These are phyloP conservation scores for Lichtheimia ramosa DNA, from an alignment of 371 early-diverging fungal species.

Conservation along the genomic window DNA sequence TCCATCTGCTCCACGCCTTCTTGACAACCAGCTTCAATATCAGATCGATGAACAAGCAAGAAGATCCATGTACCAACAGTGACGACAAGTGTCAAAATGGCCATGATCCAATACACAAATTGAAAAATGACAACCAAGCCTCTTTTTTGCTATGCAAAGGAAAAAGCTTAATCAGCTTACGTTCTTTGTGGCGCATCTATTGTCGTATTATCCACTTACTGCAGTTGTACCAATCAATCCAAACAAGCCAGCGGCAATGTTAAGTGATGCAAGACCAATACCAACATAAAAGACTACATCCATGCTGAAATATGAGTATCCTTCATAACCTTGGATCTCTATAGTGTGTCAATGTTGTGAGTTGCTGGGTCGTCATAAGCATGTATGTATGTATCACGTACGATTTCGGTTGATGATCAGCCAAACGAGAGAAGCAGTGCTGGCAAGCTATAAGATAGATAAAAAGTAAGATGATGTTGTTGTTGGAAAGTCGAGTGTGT, in stretches of 20 bases:
- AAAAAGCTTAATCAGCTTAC: constrained; percentile 4
- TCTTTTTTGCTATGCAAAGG: constrained; percentile 36
- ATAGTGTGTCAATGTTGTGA: neutral
- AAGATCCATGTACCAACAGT: constrained; percentile 20
- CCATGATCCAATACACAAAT: constrained; percentile 28
- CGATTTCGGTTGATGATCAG: constrained; percentile 1
- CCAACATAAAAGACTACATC: neutral
- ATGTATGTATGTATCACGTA: neutral
- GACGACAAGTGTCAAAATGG: constrained; percentile 18
- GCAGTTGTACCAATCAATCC: constrained; percentile 18
- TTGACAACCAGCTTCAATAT: constrained; percentile 11
- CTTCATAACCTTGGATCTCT: neutral
- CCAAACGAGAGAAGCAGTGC: neutral
- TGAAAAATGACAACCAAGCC: constrained; percentile 21
- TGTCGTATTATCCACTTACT: neutral
- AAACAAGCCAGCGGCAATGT: constrained; percentile 1
- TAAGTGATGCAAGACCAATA: constrained; percentile 4
- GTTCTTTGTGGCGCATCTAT: neutral
- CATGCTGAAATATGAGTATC: neutral
- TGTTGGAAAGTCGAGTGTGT: neutral
- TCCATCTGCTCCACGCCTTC: constrained; percentile 59
- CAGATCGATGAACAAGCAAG: constrained; percentile 17
- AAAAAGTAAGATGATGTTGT: neutral
- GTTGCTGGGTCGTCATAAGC: too few relatives aligned
- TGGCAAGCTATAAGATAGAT: neutral